Conservation (phyloP, 2,329 filamentous ascomycete species). For the Biscogniauxia marginata region DNA sequence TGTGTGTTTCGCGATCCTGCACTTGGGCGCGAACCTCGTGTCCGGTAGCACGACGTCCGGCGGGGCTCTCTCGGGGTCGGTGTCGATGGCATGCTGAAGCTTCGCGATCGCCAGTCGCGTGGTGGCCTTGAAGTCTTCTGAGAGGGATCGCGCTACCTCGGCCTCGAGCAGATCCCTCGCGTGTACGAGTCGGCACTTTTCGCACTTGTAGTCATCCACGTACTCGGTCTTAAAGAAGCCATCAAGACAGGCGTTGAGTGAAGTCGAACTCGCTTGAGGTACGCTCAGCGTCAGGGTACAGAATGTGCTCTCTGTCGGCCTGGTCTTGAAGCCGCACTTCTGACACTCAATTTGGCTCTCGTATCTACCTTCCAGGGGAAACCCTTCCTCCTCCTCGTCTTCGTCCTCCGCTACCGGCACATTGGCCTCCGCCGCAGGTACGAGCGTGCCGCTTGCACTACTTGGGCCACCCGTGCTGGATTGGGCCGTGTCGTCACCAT, state of each 20-base stretch:
- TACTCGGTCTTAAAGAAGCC: slow-evolving; percentile 91
- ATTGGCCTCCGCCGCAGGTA: slow-evolving; percentile 12
- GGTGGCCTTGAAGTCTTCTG: slow-evolving; percentile 48
- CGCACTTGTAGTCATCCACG: slow-evolving; percentile 96
- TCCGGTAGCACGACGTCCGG: slow-evolving; percentile 74
- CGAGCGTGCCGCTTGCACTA: neutral
- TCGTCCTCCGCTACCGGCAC: slow-evolving; percentile 30
- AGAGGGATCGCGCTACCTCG: slow-evolving; percentile 55
- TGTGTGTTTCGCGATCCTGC: slow-evolving; percentile 83
- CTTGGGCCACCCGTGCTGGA: neutral
- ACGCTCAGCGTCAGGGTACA: slow-evolving; percentile 91
- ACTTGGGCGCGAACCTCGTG: slow-evolving; percentile 70
- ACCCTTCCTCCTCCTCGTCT: slow-evolving; percentile 65
- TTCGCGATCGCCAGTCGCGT: slow-evolving; percentile 61
- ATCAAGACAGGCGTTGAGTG: slow-evolving; percentile 86
- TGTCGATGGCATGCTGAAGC: slow-evolving; percentile 69
- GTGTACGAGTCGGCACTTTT: slow-evolving; percentile 84
- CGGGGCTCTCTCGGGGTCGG: slow-evolving; percentile 76
- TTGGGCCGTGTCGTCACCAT: neutral
- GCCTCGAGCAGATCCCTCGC: slow-evolving; percentile 64
- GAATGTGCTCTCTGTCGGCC: slow-evolving; percentile 78
- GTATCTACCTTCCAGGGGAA: slow-evolving; percentile 87
- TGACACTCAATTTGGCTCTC: slow-evolving; percentile 96
- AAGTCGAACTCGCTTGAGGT: slow-evolving; percentile 76
- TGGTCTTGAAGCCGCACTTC: slow-evolving; percentile 86